Evolutionary conservation across 1,139 yeast species (phyloP).

Genomic region (Debaryomyces nepalensis): DNA sequence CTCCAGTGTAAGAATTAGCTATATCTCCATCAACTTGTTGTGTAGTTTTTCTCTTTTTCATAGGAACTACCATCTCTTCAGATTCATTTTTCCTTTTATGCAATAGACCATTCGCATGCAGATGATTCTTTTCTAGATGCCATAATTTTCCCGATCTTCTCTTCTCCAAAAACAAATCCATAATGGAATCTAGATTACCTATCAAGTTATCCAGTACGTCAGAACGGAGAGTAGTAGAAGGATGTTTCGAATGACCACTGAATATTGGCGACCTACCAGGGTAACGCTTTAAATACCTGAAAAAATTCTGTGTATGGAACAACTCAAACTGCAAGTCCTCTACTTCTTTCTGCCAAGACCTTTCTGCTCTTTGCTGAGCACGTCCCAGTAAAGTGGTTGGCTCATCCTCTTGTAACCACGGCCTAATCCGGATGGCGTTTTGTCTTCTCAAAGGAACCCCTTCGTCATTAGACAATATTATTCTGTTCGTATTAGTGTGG

Average conservation of each 20-base stretch:
- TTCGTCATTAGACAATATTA: conserved; percentile 15
- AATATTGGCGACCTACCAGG: conserved; percentile 16
- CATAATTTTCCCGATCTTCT: conserved; percentile 24
- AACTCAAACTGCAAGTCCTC: conserved; percentile 18
- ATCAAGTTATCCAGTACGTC: conserved; percentile 13
- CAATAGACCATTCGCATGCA: neutral
- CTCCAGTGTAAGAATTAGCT: neutral
- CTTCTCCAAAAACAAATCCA: conserved; percentile 28
- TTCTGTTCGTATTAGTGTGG: conserved; percentile 25
- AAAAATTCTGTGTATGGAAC: conserved; percentile 9
- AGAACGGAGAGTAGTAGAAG: conserved; percentile 8
- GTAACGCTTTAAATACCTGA: conserved; percentile 10
- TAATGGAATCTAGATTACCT: conserved; percentile 24
- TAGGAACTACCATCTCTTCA: conserved; percentile 3
- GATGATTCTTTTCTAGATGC: conserved; percentile 11
- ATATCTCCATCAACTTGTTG: neutral
- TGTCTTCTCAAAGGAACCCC: conserved; percentile 25
- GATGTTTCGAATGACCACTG: conserved; percentile 12
- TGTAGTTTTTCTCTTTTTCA: conserved; percentile 12
- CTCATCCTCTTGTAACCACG: conserved; percentile 4
- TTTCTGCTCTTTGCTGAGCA: conserved; percentile 1
- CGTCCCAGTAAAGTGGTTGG: neutral
- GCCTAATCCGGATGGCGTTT: conserved; percentile 25
- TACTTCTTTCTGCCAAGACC: conserved; percentile 16
- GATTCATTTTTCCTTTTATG: conserved; percentile 16